A percentile compares a stretch with the other conserved stretches of the same genome.
Conservation (phyloP, 306 rosid genomes). For the Betula pendula region DNA sequence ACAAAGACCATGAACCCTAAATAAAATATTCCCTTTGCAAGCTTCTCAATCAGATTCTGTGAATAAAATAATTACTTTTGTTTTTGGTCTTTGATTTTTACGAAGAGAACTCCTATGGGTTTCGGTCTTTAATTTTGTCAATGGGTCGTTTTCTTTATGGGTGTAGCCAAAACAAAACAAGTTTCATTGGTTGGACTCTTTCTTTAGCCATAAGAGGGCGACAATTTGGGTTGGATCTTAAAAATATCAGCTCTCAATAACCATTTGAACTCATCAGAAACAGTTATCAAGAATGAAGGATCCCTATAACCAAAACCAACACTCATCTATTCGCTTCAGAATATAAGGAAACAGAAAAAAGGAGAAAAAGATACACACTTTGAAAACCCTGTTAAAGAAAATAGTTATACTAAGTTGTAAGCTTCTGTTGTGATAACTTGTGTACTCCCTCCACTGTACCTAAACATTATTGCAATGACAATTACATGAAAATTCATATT, state of each 20-base stretch:
- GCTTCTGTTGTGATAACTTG: background rate
- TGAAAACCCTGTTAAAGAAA: slow-evolving; percentile 4
- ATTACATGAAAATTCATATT: slow-evolving; percentile 12
- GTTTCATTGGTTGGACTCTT: slow-evolving; percentile 75
- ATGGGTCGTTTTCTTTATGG: background rate
- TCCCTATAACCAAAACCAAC: background rate
- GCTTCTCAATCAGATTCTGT: background rate
- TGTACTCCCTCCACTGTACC: slow-evolving; percentile 13
- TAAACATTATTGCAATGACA: slow-evolving; percentile 12
- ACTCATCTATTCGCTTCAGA: background rate
- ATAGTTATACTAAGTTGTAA: slow-evolving; percentile 17
- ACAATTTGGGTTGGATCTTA: slow-evolving; percentile 68
- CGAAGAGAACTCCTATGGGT: background rate
- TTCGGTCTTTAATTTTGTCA: background rate
- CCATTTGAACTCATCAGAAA: background rate
- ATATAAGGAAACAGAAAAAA: background rate
- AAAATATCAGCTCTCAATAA: background rate
- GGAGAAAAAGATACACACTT: slow-evolving; percentile 6
- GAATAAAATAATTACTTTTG: no score
- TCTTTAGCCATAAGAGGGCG: slow-evolving; percentile 68
- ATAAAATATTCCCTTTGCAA: no score
- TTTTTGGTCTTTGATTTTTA: background rate
- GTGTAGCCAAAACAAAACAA: slow-evolving; percentile 77
- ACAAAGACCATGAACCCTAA: no score
- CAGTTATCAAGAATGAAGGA: background rate